Conservation (phyloP, 345 rosid genomes). For the sweet orange (Citrus sinensis) region DVS_A1.0 CM039161.1:20397001-20397500, state of each 20-base stretch:
- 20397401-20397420: not conserved
- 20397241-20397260: conserved; percentile 66
- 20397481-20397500: not conserved
- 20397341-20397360: not conserved
- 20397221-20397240: conserved; percentile 72
- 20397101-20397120: conserved; percentile 29
- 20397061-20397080: conserved; percentile 76
- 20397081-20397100: conserved; percentile 80
- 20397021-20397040: conserved; percentile 48
- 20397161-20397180: conserved; percentile 15
- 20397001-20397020: conserved; percentile 12
- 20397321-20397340: conserved; percentile 62
- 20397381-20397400: not conserved
- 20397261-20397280: conserved; percentile 81
- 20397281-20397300: conserved; percentile 50
- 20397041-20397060: conserved; percentile 38
- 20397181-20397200: conserved; percentile 80
- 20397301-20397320: conserved; percentile 37
- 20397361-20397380: not conserved
- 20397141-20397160: not conserved
- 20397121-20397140: not conserved
- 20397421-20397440: too few relatives aligned
- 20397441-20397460: not conserved
- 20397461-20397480: not conserved
- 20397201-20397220: conserved; percentile 71